Conservation (phyloP, 2,329 filamentous ascomycete genomes). For the Pleurostoma richardsiae region DNA sequence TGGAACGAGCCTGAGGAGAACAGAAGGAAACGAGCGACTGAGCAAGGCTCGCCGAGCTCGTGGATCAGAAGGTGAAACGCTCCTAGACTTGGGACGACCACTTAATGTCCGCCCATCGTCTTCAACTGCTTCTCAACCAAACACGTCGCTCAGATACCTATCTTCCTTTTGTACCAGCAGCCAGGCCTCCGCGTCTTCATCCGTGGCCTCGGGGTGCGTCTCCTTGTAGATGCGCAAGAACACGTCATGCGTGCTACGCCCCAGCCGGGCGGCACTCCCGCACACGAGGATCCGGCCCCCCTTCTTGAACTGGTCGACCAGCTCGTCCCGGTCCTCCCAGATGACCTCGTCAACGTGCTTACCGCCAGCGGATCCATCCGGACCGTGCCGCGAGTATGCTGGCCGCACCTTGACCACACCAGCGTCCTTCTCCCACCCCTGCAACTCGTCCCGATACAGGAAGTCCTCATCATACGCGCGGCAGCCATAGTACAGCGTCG, state of each 20-base stretch:
- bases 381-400: constrained; percentile 4
- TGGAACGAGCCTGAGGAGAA: too few species aligned
- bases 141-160: constrained; percentile 11
- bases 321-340: constrained; percentile 9
- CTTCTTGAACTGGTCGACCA: constrained; percentile 6
- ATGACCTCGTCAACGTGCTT: constrained; percentile 10
- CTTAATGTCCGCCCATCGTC: too few species aligned
- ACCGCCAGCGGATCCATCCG: not conserved
- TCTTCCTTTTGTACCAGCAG: constrained; percentile 10
- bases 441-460: constrained; percentile 17
- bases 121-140: constrained; percentile 3
- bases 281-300: constrained; percentile 10
- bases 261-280: constrained; percentile 10
- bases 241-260: constrained; percentile 6
- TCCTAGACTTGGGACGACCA: too few species aligned
- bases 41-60: constrained; percentile 1
- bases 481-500: constrained; percentile 36
- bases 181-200: constrained; percentile 10
- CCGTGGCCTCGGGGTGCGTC: constrained; percentile 7
- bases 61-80: not conserved
- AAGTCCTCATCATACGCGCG: constrained; percentile 27
- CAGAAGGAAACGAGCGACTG: too few species aligned
- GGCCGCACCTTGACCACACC: constrained; percentile 8
- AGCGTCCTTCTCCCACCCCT: constrained; percentile 9
- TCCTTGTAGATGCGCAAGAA: constrained; percentile 10